Base-by-base conservation (phyloP, 164 flowering plant genomes). In the Vitis amurensis region DNA sequence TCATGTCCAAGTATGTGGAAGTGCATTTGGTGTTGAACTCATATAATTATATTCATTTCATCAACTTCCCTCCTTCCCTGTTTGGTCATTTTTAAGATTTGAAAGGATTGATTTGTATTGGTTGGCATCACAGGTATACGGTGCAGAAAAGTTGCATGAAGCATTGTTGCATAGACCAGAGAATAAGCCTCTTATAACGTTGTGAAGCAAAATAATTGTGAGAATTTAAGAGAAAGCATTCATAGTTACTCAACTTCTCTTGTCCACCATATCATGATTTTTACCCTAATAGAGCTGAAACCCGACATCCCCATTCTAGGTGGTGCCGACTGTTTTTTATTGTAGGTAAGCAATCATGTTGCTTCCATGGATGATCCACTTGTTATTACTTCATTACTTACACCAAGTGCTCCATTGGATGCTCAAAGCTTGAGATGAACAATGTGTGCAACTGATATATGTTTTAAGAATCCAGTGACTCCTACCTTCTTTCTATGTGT, bases 331-430 rank as follows among this genome's bases (percentile, higher is more conserved):
- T 4, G 3, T 31, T 71, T 37, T 14, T 47, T 48, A 29, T 67
- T 83, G 77, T 77, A 94, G 99, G 97, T 95, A 11, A 92, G 97
- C 87, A 95, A 93, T 79, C 99, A 95, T 83, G 98, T 95, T 73
- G 96, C 97, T 27, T 82, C 97, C 15, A 70, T 91, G 70, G 99
- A 95, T 87, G 99, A 95, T 74, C 99, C 99, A 4, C 74, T 95
- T 62, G 88, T 95, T 57, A 88, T 95, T 82, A 88, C 99, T 64
- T 79, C 98, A 14, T 75, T 95, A 52, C 84, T 95, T 74, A 93
- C 98, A 60, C 93, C 89, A 49, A 80, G 79, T 70, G 85, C 88
- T 69, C 76, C 91, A 55, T 71, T 93, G 68, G 92, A 90, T 73
- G 93, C 97, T 67, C 82, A 72, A 50, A 87, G 74, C 71, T 71